Conservation (phyloP, 2,329 filamentous ascomycete genomes). For the Trichoderma koningii region DNA sequence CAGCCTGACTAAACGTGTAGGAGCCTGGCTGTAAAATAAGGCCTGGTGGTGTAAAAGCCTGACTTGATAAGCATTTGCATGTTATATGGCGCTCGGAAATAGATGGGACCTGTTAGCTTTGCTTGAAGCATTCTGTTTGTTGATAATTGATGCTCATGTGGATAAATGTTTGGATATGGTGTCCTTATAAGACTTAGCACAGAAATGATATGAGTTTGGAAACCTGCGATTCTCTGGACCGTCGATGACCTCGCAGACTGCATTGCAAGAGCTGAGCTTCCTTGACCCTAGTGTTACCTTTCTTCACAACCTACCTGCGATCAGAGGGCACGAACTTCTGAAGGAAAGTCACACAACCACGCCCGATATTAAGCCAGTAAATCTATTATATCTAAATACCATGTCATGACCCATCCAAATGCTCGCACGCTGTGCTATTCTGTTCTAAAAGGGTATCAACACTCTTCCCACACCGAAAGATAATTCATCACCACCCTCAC, state of each 20-base stretch:
- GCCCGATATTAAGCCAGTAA: not conserved
- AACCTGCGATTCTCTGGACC: not conserved
- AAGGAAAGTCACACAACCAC: too few relatives aligned
- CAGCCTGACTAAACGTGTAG: not conserved
- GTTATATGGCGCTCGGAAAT: constrained; percentile 1
- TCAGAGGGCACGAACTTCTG: too few relatives aligned
- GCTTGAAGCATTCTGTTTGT: not conserved
- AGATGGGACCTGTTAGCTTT: not conserved
- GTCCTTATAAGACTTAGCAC: too few relatives aligned
- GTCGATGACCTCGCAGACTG: not conserved
- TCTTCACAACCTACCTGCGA: too few relatives aligned
- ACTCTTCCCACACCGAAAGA: not conserved
- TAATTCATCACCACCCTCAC: constrained; percentile 25
- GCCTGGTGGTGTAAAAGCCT: not conserved
- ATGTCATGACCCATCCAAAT: not conserved
- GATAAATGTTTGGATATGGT: not conserved
- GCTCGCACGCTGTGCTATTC: not conserved
- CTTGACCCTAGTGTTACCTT: too few relatives aligned
- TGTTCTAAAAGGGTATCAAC: constrained; percentile 2
- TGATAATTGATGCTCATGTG: not conserved
- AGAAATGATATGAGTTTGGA: not conserved
- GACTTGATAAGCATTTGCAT: not conserved
- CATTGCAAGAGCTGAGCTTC: too few relatives aligned
- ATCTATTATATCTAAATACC: constrained; percentile 1
- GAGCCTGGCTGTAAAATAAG: too few relatives aligned